Percentiles rank a stretch among this genome's conserved stretches.
Evolutionary conservation across 768 basidiomycete genomes (phyloP).

Genomic region (Xanthoconium purpureum): DNA sequence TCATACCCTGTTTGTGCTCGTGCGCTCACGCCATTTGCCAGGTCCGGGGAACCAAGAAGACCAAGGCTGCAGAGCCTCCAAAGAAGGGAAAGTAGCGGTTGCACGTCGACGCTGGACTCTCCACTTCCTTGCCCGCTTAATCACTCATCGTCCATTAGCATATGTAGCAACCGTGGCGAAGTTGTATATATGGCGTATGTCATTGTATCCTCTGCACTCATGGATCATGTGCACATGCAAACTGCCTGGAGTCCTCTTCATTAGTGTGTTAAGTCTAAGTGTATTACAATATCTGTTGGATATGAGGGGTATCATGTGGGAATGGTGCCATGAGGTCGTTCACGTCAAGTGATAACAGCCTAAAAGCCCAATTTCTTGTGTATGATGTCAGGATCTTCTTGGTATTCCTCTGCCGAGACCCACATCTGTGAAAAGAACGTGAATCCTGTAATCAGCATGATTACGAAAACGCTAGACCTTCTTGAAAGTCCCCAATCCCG

Average conservation of each 20-base stretch:
- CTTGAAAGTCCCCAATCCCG: slow-evolving; percentile 95
- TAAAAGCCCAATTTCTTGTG: slow-evolving; percentile 92
- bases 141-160: slow-evolving; percentile 32
- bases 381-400: slow-evolving; percentile 98
- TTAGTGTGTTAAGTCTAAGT: slow-evolving; percentile 30
- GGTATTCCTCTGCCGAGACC: slow-evolving; percentile 99
- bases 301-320: slow-evolving; percentile 34
- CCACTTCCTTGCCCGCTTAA: slow-evolving; percentile 14
- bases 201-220: slow-evolving; percentile 22
- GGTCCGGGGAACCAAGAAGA: slow-evolving; percentile 94
- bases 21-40: slow-evolving; percentile 34
- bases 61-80: slow-evolving; percentile 85
- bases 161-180: slow-evolving; percentile 35
- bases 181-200: slow-evolving; percentile 45
- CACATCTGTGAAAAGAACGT: slow-evolving; percentile 71
- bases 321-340: slow-evolving; percentile 7
- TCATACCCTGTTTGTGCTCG: not conserved
- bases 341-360: slow-evolving; percentile 11
- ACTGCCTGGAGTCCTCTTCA: slow-evolving; percentile 10
- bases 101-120: slow-evolving; percentile 20
- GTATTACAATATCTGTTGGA: slow-evolving; percentile 32
- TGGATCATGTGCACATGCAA: slow-evolving; percentile 30
- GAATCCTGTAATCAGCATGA: not conserved
- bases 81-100: slow-evolving; percentile 86
- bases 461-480: slow-evolving; percentile 52